Percentiles rank a stretch among this genome's conserved stretches.
phyloP scores from a whole-genome alignment of 2,329 filamentous ascomycete genomes.

The Apiospora saccharicola region DNA sequence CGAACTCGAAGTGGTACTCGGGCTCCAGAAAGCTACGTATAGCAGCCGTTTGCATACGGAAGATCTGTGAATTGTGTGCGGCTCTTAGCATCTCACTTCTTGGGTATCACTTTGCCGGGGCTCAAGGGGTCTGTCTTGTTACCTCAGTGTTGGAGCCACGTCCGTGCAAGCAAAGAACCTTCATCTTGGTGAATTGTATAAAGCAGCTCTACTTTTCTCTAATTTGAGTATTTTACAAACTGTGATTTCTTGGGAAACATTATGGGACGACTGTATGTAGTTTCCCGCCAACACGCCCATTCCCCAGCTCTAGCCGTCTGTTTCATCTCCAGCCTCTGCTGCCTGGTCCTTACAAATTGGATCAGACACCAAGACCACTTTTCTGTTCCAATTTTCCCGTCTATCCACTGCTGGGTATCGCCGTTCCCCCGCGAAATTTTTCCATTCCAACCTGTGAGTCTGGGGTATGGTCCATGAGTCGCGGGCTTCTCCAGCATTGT shows the following conservation, averaged over 20 bases:
- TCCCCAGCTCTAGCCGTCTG: not conserved
- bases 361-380: too few relatives aligned
- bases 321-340: not conserved
- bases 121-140: not conserved
- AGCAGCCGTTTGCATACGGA: conserved; percentile 23
- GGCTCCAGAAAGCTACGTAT: conserved; percentile 23
- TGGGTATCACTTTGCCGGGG: not conserved
- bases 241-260: not conserved
- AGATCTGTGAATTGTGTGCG: not conserved
- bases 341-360: not conserved
- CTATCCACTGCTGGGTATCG: not conserved
- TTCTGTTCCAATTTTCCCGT: not conserved
- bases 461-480: not conserved
- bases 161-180: conserved; percentile 23
- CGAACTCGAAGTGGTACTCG: conserved; percentile 24
- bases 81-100: not conserved
- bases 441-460: not conserved
- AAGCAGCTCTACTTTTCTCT: not conserved
- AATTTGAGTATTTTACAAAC: not conserved
- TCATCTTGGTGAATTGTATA: conserved; percentile 3
- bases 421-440: too few relatives aligned
- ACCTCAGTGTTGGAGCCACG: conserved; percentile 24
- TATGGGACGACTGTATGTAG: not conserved
- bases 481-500: not conserved
- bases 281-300: not conserved